Evolutionary conservation across 2,329 filamentous ascomycete species (phyloP).

Genomic region (Ophiostoma pallidulum): DNA sequence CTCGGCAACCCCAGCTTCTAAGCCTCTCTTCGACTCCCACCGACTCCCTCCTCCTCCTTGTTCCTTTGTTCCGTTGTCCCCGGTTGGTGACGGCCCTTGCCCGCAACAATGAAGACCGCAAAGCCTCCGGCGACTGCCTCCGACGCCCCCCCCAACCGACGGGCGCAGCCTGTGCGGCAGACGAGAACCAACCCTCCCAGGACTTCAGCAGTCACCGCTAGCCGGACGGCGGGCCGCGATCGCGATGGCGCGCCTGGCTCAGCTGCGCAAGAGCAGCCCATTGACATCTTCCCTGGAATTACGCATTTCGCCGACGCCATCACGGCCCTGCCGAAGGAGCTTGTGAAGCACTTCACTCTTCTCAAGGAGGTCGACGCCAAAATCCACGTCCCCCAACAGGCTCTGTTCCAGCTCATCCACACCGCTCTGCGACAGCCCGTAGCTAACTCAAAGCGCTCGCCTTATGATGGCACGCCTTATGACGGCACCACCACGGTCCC

Average conservation of each 20-base stretch:
- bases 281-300: conserved; percentile 58
- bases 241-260: conserved; percentile 35
- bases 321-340: conserved; percentile 84
- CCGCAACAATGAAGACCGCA: conserved; percentile 43
- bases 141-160: conserved; percentile 33
- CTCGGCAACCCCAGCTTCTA: background rate
- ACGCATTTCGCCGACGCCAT: conserved; percentile 84
- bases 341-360: conserved; percentile 89
- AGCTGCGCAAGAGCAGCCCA: conserved; percentile 44
- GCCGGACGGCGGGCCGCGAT: conserved; percentile 23
- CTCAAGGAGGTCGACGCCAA: conserved; percentile 98
- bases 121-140: conserved; percentile 34
- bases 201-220: conserved; percentile 37
- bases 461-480: conserved; percentile 35
- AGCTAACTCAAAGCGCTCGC: conserved; percentile 33
- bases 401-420: conserved; percentile 66
- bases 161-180: conserved; percentile 19
- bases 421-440: conserved; percentile 46
- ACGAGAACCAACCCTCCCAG: conserved; percentile 48
- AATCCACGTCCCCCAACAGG: conserved; percentile 78
- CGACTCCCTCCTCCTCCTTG: background rate
- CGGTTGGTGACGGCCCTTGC: background rate
- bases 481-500: conserved; percentile 29
- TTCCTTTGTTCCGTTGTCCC: background rate
- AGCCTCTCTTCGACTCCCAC: background rate